Evolutionary conservation across 371 early-diverging fungal species (phyloP).

Genomic region (Mucor mucedo): DNA sequence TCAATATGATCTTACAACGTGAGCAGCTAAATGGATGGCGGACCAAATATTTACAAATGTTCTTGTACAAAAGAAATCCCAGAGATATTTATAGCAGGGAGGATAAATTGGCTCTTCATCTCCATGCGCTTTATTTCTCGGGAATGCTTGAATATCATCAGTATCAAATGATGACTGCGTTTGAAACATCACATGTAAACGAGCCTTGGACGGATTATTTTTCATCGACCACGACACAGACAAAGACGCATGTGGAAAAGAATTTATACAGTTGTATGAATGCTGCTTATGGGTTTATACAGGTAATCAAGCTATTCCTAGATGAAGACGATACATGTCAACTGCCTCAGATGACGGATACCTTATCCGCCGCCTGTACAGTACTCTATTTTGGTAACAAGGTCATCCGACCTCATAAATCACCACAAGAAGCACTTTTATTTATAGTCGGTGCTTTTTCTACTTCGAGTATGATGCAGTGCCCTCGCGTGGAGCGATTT

Average conservation of each 20-base stretch:
- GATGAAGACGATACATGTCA: slow-evolving; percentile 29
- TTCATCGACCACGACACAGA: slow-evolving; percentile 4
- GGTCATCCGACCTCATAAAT: slow-evolving; percentile 12
- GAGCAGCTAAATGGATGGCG: slow-evolving; percentile 13
- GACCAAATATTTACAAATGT: slow-evolving; percentile 5
- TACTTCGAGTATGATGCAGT: slow-evolving; percentile 13
- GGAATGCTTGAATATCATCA: slow-evolving; percentile 32
- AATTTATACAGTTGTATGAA: slow-evolving; percentile 29
- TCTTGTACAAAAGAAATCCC: slow-evolving; percentile 9
- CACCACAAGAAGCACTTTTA: slow-evolving; percentile 15
- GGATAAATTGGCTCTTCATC: slow-evolving; percentile 15
- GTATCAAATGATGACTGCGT: slow-evolving; percentile 29
- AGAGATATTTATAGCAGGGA: not conserved
- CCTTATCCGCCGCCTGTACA: slow-evolving; percentile 31
- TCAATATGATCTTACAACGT: not conserved
- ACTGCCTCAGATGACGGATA: slow-evolving; percentile 34
- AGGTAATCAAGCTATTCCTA: slow-evolving; percentile 22
- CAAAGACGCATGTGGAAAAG: slow-evolving; percentile 21
- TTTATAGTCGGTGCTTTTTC: slow-evolving; percentile 14
- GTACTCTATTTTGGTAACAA: slow-evolving; percentile 40
- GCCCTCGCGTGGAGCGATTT: slow-evolving; percentile 14
- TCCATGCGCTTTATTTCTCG: slow-evolving; percentile 34
- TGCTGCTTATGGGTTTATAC: slow-evolving; percentile 33
- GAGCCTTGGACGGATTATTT: slow-evolving; percentile 34
- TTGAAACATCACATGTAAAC: slow-evolving; percentile 13